Evolutionary conservation across 768 basidiomycete genomes (phyloP).

Genomic region (Kwoniella dejecticola): DNA sequence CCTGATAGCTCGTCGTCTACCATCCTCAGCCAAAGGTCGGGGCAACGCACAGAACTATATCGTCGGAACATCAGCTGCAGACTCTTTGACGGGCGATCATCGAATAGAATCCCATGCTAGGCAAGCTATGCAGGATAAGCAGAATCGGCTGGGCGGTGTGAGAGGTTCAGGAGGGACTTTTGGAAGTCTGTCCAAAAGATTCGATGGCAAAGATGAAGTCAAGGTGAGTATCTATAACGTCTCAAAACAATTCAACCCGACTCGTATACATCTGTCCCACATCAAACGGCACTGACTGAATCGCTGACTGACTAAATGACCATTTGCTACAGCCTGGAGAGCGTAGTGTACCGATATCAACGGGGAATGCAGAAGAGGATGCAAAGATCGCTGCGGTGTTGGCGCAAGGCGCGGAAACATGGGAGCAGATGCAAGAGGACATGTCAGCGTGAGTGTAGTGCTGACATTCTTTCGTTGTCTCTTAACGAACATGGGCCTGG

Average conservation of each 20-base stretch:
- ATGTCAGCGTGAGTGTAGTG: conserved; percentile 91
- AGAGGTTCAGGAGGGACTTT: conserved; percentile 37
- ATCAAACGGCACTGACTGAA: too few species aligned
- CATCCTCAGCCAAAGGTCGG: conserved; percentile 60
- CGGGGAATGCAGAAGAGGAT: conserved; percentile 73
- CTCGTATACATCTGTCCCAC: too few species aligned
- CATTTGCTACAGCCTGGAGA: conserved; percentile 13
- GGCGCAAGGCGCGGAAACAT: conserved; percentile 86
- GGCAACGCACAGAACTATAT: conserved; percentile 58
- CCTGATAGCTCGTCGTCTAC: conserved; percentile 86
- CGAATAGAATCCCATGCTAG: conserved; percentile 47
- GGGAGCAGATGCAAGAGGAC: conserved; percentile 99
- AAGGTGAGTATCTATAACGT: conserved; percentile 24
- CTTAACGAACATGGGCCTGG: too few species aligned
- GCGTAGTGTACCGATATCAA: conserved; percentile 32
- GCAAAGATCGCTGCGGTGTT: conserved; percentile 99
- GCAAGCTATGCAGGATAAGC: conserved; percentile 47
- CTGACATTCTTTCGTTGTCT: not conserved
- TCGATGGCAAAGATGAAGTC: conserved; percentile 77
- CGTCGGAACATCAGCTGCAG: conserved; percentile 47
- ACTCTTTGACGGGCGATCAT: conserved; percentile 64
- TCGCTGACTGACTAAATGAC: too few species aligned
- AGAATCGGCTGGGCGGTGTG: conserved; percentile 22
- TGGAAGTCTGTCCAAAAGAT: conserved; percentile 74
- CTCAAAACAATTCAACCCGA: too few species aligned